These are phyloP conservation scores for Artemisia tridentata DNA, from an alignment of 129 eudicot genomes.

Conservation along the genomic window DNA sequence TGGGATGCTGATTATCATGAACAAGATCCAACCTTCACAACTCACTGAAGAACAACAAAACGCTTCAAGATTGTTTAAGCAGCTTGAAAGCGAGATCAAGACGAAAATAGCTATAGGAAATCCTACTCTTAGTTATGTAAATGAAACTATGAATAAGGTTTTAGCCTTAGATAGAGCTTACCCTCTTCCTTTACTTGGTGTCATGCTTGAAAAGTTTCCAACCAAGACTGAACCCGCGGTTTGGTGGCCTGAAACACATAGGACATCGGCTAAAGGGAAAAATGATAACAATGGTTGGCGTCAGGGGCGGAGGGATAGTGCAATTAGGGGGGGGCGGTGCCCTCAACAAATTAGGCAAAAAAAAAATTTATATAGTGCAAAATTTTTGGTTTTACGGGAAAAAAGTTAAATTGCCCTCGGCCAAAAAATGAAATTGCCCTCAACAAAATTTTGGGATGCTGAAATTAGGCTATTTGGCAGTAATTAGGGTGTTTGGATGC, in stretches of 20 bases:
- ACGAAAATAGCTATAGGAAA: constrained; percentile 25
- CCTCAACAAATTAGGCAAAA: too few relatives aligned
- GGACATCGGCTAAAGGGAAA: constrained; percentile 1
- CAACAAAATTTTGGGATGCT: too few relatives aligned
- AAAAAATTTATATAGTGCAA: too few relatives aligned
- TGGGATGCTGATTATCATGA: constrained; percentile 47
- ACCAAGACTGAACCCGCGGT: constrained; percentile 45
- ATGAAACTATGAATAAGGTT: constrained; percentile 54
- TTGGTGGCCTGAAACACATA: constrained; percentile 70
- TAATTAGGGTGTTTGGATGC: too few relatives aligned
- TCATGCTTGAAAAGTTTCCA: constrained; percentile 86
- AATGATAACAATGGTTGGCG: constrained; percentile 35
- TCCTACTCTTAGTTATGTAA: constrained; percentile 28
- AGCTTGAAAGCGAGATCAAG: constrained; percentile 39
- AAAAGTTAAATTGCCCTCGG: too few relatives aligned
- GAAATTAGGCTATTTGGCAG: too few relatives aligned
- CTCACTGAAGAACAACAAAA: constrained; percentile 60
- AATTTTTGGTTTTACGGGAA: too few relatives aligned
- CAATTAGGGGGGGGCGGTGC: too few relatives aligned
- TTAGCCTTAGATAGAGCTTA: constrained; percentile 73
- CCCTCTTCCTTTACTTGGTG: constrained; percentile 82
- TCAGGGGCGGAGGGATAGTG: too few relatives aligned
- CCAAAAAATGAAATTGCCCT: too few relatives aligned
- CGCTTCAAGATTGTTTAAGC: constrained; percentile 44
- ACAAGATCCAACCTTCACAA: constrained; percentile 61